Conservation (phyloP, 257 asterid species). For the Cordia subcordata region DNA sequence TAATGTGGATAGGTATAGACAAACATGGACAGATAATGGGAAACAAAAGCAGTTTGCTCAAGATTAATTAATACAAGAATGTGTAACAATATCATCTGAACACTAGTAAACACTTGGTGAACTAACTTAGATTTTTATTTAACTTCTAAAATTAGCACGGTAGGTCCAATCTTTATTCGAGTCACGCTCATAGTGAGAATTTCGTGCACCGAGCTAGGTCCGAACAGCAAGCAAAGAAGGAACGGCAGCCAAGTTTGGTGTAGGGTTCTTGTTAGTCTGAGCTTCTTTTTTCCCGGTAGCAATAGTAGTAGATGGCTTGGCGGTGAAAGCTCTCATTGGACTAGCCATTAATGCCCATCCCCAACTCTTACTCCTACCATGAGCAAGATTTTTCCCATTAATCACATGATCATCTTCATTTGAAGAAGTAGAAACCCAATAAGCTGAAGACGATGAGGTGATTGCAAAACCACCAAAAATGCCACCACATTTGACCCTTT, state of each 20-base stretch:
- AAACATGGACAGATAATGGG: neutral
- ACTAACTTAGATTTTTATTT: neutral
- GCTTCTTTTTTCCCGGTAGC: constrained; percentile 48
- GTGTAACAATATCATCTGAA: neutral
- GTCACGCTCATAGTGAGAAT: too few species aligned
- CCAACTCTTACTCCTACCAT: constrained; percentile 86
- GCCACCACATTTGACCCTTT: constrained; percentile 56
- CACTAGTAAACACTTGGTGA: too few species aligned
- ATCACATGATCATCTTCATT: constrained; percentile 40
- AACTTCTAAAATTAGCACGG: neutral
- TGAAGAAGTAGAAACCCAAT: constrained; percentile 53
- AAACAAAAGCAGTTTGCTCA: neutral
- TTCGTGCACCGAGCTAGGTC: constrained; percentile 28
- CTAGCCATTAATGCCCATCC: constrained; percentile 92
- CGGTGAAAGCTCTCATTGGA: constrained; percentile 78
- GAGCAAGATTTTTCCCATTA: constrained; percentile 31
- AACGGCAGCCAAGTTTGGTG: constrained; percentile 73
- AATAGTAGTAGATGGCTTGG: constrained; percentile 32
- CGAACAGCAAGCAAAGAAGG: constrained; percentile 78
- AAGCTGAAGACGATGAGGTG: constrained; percentile 61
- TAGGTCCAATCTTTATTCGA: too few species aligned
- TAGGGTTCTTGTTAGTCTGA: constrained; percentile 49
- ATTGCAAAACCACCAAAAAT: constrained; percentile 59
- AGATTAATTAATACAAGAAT: neutral
- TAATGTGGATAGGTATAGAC: neutral